phyloP scores from a whole-genome alignment of 2,329 filamentous ascomycete species.

The Botrytis elliptica region DNA sequence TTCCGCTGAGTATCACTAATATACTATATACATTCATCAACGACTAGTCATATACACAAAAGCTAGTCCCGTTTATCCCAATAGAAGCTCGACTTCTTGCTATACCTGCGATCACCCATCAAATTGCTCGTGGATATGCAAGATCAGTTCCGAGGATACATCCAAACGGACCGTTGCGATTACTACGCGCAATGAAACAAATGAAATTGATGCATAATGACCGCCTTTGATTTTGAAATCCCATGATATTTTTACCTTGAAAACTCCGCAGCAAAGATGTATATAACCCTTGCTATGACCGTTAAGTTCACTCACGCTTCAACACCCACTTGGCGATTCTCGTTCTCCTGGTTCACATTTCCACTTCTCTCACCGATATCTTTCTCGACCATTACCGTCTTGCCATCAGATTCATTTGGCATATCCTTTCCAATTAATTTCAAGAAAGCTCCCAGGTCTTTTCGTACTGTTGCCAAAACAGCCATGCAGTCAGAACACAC shows the following conservation, averaged over 20 bases:
- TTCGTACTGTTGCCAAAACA: slow-evolving; percentile 30
- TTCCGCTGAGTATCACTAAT: slow-evolving; percentile 1
- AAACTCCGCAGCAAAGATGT: background rate
- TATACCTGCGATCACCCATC: background rate
- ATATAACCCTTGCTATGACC: background rate
- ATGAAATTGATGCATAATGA: background rate
- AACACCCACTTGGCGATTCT: background rate
- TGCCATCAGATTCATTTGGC: background rate
- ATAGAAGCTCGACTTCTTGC: background rate
- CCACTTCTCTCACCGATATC: background rate
- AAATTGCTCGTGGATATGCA: slow-evolving; percentile 1
- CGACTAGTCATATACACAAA: background rate
- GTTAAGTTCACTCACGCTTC: background rate
- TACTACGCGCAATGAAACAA: background rate
- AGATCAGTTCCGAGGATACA: background rate
- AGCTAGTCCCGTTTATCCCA: slow-evolving; percentile 6
- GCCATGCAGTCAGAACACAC: slow-evolving; percentile 38
- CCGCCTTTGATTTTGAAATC: background rate
- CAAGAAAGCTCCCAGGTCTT: slow-evolving; percentile 28
- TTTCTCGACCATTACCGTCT: background rate
- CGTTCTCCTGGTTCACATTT: background rate
- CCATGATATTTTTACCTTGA: background rate
- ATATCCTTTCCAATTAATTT: slow-evolving; percentile 3
- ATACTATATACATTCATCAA: background rate
- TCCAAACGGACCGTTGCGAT: background rate